Base-by-base conservation (phyloP, 1,284 basidiomycete species). In the Malassezia sympodialis region DNA sequence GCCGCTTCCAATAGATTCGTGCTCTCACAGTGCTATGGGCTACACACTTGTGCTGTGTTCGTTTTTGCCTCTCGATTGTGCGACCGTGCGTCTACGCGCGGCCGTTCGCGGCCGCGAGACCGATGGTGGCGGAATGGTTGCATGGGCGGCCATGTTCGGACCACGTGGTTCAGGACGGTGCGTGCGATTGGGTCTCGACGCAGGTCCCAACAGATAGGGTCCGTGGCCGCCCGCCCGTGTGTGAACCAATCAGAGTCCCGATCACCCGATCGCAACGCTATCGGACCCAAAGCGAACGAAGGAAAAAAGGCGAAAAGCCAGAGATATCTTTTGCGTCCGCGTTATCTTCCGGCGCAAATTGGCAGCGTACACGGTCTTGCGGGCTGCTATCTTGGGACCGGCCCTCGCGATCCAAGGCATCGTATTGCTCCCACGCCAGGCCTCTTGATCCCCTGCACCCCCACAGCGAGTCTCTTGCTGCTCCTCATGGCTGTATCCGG, bases 401-500 rank as follows among this genome's bases (percentile, higher is more conserved):
- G n/a, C 15, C 17, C 21, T 39, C 19, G 37, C 8, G 37, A 39
- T 12, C 32, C 8, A 34, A 34, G n/a, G 32, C 32, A 32, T 32
- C 14, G 19, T 19, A 11, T 17, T 41, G 39, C 6, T 14, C 6
- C 15, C 5, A n/a, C 15, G 15, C 21, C n/a, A 39, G 35, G 17
- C 8, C 19, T 40, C n/a, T 21, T 10, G 39, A 42, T 26, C 27
- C 41, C 14, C 24, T 32, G 11, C 31, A 12, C 31, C 8, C 14
- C 15, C 4, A 19, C 17, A 28, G 26, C 24, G 4, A 10, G 19
- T 26, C 41, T 7, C 23, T 26, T 43, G 26, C 24, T 17, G 32
- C 14, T n/a, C 2, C 8, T 31, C 44, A 53, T 53, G 52, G 52
- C 52, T 11, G 24, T 53, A 8, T 48, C 44, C 14, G 34, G 46